Evolutionary conservation across 148 eudicot species (phyloP).

Genomic region (Arctostaphylos glauca): DNA sequence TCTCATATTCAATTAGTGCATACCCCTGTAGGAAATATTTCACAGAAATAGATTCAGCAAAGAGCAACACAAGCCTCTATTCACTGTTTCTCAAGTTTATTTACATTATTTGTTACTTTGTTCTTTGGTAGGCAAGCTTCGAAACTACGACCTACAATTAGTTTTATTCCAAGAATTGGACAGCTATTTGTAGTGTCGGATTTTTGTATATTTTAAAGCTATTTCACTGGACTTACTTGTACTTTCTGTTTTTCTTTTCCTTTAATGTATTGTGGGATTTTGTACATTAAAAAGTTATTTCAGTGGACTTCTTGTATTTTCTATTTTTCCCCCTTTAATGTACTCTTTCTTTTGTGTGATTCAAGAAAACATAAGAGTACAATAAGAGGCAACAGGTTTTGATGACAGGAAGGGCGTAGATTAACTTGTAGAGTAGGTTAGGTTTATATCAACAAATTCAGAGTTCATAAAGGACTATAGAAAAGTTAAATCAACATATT

Average conservation of each 20-base stretch:
- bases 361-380: neutral
- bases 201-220: neutral
- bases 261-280: too few species aligned
- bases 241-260: neutral
- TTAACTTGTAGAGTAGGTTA: neutral
- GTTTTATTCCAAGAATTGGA: neutral
- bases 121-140: neutral
- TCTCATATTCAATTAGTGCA: constrained; percentile 81
- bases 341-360: too few species aligned
- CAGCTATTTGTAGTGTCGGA: neutral
- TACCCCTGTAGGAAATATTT: constrained; percentile 58
- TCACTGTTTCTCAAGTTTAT: neutral
- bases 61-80: neutral
- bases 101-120: neutral
- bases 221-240: neutral
- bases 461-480: neutral
- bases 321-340: too few species aligned
- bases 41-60: constrained; percentile 1
- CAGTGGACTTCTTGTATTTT: too few species aligned
- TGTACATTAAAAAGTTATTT: too few species aligned
- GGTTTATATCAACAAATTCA: neutral
- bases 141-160: neutral
- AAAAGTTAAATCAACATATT: neutral
- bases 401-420: neutral
- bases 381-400: neutral